Conservation (phyloP, 2,329 filamentous ascomycete genomes). For the Exophiala calicioides region DNA sequence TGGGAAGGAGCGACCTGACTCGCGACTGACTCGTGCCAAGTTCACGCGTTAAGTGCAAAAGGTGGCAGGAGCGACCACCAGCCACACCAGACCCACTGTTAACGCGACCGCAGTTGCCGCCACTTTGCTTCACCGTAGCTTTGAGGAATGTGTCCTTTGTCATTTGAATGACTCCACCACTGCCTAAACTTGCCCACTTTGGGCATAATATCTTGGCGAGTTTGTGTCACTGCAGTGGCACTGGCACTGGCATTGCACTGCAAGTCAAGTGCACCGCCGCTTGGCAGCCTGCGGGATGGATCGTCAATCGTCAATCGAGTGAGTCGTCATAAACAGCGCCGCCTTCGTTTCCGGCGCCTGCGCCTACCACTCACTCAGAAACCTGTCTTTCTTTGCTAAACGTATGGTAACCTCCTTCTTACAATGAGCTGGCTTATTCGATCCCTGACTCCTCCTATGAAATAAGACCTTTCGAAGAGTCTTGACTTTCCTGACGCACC, state of each 20-base stretch:
- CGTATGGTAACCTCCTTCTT: slow-evolving; percentile 1
- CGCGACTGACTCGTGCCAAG: slow-evolving; percentile 14
- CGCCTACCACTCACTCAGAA: background rate
- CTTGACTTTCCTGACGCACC: background rate
- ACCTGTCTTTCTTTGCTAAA: background rate
- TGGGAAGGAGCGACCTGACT: slow-evolving; percentile 11
- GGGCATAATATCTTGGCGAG: slow-evolving; percentile 17
- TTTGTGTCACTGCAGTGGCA: slow-evolving; percentile 14
- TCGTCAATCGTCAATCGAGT: background rate
- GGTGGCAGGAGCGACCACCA: slow-evolving; percentile 10
- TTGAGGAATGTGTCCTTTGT: background rate
- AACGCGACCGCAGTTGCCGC: background rate
- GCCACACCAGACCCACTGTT: slow-evolving; percentile 3
- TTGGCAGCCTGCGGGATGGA: background rate
- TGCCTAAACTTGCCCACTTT: background rate
- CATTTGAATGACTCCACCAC: slow-evolving; percentile 11
- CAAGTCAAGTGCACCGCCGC: background rate
- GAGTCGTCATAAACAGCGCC: slow-evolving; percentile 3
- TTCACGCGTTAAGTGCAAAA: slow-evolving; percentile 9
- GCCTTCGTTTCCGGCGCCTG: background rate
- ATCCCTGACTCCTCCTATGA: slow-evolving; percentile 7
- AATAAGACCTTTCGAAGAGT: too few species aligned
- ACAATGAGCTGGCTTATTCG: slow-evolving; percentile 1
- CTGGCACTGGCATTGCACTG: background rate
- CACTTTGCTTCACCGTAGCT: slow-evolving; percentile 16